Conservation (phyloP, 1,284 basidiomycete genomes). For the Cerrena zonata region DNA sequence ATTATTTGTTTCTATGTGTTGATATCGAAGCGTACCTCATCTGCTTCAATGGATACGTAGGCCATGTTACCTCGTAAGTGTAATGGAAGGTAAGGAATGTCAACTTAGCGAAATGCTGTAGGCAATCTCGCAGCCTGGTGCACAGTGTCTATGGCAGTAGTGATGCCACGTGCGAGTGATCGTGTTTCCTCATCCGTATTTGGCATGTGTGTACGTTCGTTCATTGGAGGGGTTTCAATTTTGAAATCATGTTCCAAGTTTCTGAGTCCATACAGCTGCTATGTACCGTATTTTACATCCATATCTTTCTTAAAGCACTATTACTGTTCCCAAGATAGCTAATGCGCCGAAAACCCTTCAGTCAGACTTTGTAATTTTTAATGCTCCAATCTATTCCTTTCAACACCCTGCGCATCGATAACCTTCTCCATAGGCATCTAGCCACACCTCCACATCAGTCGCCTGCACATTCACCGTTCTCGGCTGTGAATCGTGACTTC, state of each 20-base stretch:
- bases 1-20: neutral
- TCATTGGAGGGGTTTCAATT: no score
- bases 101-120: no score
- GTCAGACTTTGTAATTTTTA: no score
- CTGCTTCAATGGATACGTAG: slow-evolving; percentile 30
- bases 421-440: slow-evolving; percentile 75
- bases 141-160: no score
- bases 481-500: slow-evolving; percentile 11
- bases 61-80: slow-evolving; percentile 18
- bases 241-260: no score
- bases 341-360: no score
- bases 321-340: no score
- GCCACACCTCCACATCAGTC: slow-evolving; percentile 58
- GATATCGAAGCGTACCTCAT: slow-evolving; percentile 25
- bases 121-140: no score
- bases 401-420: slow-evolving; percentile 49
- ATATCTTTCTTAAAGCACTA: slow-evolving; percentile 1
- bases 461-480: slow-evolving; percentile 13
- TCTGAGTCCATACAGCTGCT: no score
- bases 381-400: slow-evolving; percentile 43
- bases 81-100: no score
- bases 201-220: no score
- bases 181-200: no score
- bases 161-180: neutral
- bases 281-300: neutral